Evolutionary conservation across 306 rosid genomes (phyloP).

Genomic region (Trifolium subterraneum): DNA sequence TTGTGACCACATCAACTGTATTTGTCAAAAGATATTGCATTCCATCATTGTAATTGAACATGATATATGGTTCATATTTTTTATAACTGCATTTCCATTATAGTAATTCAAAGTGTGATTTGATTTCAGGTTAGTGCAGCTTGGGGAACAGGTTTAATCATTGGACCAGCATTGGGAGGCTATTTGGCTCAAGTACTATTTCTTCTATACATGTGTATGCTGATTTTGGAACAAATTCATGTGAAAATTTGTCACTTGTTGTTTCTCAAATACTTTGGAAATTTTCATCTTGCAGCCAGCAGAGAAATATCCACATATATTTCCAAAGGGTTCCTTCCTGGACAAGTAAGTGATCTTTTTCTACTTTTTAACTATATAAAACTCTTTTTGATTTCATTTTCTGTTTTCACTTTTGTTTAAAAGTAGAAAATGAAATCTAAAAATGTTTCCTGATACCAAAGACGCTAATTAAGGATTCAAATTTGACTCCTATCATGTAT

Average conservation of each 20-base stretch:
- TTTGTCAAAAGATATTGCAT: neutral
- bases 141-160: conserved; percentile 77
- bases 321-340: conserved; percentile 7
- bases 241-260: neutral
- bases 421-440: neutral
- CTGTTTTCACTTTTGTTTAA: neutral
- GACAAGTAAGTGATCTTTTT: neutral
- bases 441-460: neutral
- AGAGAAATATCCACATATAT: conserved; percentile 20
- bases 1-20: neutral
- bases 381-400: neutral
- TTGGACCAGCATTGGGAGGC: conserved; percentile 97
- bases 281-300: conserved; percentile 2
- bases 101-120: conserved; percentile 33
- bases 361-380: neutral
- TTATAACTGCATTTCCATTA: neutral
- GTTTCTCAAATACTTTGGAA: neutral
- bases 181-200: conserved; percentile 77
- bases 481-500: neutral
- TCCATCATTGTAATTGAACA: neutral
- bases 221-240: neutral
- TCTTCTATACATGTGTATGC: neutral
- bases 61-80: no score
- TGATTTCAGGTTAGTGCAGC: conserved; percentile 71
- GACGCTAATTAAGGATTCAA: neutral